Evolutionary conservation across 805 yeast species (phyloP), one percentile per base, ranked within the genome.

Genomic region (Phaffomyces antillensis): DNA sequence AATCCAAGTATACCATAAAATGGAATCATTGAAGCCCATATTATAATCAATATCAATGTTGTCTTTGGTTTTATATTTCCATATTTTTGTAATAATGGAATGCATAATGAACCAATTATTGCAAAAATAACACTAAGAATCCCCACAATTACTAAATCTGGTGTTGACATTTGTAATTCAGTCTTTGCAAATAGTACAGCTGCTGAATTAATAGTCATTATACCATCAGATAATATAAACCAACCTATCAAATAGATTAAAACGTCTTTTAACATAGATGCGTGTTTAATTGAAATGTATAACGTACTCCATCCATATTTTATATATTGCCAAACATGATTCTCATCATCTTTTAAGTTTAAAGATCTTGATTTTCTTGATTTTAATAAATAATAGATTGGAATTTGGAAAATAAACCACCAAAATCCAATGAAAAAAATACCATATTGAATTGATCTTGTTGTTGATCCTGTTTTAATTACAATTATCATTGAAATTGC

Each of bases 121-220:
- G 91, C 93, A 48, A 75, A 79, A 2, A 79, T 49, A 66, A 86
- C 82, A 1, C 85, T 77, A 24, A 83, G 54, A 1, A 83, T 72
- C 11, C 91, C 86, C 25, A 85, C 73, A 11, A 74, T 57, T 1
- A 86, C 85, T 35, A 86, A 65, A 35, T 77, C 74, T 26, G 85
- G 70, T 2, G 90, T 80, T 4, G 76, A 65, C 93, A 85, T 86
- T 36, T 72, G 68, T 24, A 85, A 63, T 49, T 84, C 83, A 0
- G 86, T 76, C 42, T 80, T 79, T 3, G 93, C 86, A 64, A 85
- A 85, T 34, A 85, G 59, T 28, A 86, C 78, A 0, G 93, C 91
- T 0, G 93, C 81, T 1, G 89, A 80, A 59, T 84, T 85, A 45
- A 85, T 84, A 0, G 93, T 86, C 1, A 90, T 83, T 11, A 83